A percentile compares a stretch with the other conserved stretches of the same genome.
These are phyloP conservation scores for Gamsiella multidivaricata DNA, from an alignment of 192 early-diverging fungal species.

Conservation along the genomic window DNA sequence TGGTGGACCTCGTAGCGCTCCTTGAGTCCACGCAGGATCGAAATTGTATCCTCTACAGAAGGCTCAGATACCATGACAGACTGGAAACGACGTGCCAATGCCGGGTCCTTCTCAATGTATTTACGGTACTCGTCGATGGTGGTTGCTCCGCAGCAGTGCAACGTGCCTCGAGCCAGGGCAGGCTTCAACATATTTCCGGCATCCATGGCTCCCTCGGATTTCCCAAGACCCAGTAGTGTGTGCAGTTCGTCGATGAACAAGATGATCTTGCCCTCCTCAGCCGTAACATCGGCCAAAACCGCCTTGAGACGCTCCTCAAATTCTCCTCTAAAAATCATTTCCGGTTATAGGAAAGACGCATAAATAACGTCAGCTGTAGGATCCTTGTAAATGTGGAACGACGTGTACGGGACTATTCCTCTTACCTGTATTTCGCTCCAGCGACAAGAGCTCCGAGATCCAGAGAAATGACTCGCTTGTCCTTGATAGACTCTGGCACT, in stretches of 20 bases:
- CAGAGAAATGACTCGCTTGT: conserved; percentile 76
- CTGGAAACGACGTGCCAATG: conserved; percentile 82
- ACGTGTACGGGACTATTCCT: not conserved
- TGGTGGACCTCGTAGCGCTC: conserved; percentile 84
- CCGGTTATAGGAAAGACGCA: not conserved
- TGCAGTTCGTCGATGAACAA: conserved; percentile 88
- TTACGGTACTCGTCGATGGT: conserved; percentile 85
- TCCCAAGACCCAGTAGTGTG: conserved; percentile 78
- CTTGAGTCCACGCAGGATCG: conserved; percentile 81
- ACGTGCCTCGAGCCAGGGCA: conserved; percentile 75
- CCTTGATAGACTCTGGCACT: conserved; percentile 82
- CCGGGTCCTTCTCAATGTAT: conserved; percentile 81
- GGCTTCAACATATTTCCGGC: conserved; percentile 87
- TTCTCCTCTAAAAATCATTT: conserved; percentile 72
- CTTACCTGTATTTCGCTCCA: conserved; percentile 79
- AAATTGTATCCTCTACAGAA: conserved; percentile 74
- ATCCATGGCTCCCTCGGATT: conserved; percentile 82
- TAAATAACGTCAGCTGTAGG: not conserved
- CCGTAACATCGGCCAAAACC: conserved; percentile 76
- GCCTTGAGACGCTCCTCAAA: conserved; percentile 86
- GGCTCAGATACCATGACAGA: conserved; percentile 80
- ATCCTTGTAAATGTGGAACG: not conserved
- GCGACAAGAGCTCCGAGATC: conserved; percentile 77
- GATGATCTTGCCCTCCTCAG: conserved; percentile 78
- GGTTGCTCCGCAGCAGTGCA: conserved; percentile 83